Percentiles rank a stretch among this genome's conserved stretches.
These are phyloP conservation scores for Uronychia binucleata DNA, from an alignment of 73 alveolate species.

Conservation along the genomic window DNA sequence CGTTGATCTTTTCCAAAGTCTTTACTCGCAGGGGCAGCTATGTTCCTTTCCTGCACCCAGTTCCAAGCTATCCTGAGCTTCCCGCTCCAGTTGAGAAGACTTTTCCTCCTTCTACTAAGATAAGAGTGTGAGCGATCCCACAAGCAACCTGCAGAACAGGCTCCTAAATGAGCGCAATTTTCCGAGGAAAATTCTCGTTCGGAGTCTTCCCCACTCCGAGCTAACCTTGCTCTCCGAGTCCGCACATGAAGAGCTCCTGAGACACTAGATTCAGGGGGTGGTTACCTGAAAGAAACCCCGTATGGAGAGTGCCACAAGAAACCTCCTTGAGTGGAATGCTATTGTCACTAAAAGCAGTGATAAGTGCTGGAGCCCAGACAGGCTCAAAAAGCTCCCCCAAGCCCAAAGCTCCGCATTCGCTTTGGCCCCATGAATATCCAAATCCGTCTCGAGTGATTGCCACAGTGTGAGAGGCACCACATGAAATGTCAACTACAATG, in stretches of 20 bases:
- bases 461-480: constrained; percentile 65
- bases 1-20: not conserved
- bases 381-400: not conserved
- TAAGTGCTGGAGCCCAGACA: not conserved
- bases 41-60: constrained; percentile 29
- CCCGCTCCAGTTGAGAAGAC: constrained; percentile 83
- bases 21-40: not conserved
- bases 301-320: not conserved
- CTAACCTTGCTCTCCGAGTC: constrained; percentile 33
- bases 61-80: constrained; percentile 89
- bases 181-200: not conserved
- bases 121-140: constrained; percentile 83
- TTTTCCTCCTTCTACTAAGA: constrained; percentile 72
- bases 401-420: constrained; percentile 47
- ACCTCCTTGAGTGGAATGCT: not conserved
- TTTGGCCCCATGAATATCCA: constrained; percentile 61
- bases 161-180: not conserved
- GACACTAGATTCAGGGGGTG: not conserved
- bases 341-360: not conserved
- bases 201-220: constrained; percentile 24
- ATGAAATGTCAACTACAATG: constrained; percentile 12
- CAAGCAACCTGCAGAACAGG: constrained; percentile 64
- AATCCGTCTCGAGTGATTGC: constrained; percentile 44
- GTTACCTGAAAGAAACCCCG: not conserved
- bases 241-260: constrained; percentile 3